Evolutionary conservation across 495 filamentous ascomycete genomes (phyloP), one percentile per base, ranked within the genome.

Genomic region (Astrocystis sublimbata): DNA sequence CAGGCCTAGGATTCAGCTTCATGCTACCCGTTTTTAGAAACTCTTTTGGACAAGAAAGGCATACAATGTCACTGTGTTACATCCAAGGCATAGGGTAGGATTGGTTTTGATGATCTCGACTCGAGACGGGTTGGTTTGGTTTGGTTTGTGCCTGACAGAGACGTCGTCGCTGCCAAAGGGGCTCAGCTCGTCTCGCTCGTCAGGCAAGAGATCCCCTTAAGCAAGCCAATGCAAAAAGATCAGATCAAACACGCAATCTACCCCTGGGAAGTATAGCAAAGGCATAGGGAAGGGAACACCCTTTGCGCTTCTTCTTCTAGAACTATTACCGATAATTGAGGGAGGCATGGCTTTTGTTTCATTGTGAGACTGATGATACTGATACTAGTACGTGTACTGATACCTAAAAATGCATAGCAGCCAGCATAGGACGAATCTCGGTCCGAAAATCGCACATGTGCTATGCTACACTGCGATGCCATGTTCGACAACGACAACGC

Each of bases 61-160:
- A n/a, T n/a, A n/a, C n/a, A n/a, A n/a, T n/a, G n/a, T n/a, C n/a
- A n/a, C n/a, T n/a, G n/a, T n/a, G n/a, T n/a, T n/a, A n/a, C n/a
- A n/a, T n/a, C n/a, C n/a, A n/a, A n/a, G n/a, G 38, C 54, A 38
- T 38, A 17, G 23, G 35, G 35, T 35, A 33, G 28, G 49, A 45
- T 26, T 13, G 7, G 4, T 6, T 17, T 45, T 40, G 38, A 31
- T 26, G 15, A 31, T 24, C 13, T 57, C 26, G n/a, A 6, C 40
- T n/a, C n/a, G n/a, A n/a, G n/a, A n/a, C n/a, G n/a, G n/a, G n/a
- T n/a, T n/a, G n/a, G n/a, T n/a, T n/a, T n/a, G n/a, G n/a, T n/a
- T n/a, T n/a, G 13, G 40, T 57, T 57, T 57, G 54, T 57, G 54
- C 54, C 54, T 57, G 54, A 57, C 36, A n/a, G n/a, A 31, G 24